A percentile compares a stretch with the other conserved stretches of the same genome.
phyloP scores from a whole-genome alignment of 2,329 filamentous ascomycete species.

The Spiromastix sp. region DNA sequence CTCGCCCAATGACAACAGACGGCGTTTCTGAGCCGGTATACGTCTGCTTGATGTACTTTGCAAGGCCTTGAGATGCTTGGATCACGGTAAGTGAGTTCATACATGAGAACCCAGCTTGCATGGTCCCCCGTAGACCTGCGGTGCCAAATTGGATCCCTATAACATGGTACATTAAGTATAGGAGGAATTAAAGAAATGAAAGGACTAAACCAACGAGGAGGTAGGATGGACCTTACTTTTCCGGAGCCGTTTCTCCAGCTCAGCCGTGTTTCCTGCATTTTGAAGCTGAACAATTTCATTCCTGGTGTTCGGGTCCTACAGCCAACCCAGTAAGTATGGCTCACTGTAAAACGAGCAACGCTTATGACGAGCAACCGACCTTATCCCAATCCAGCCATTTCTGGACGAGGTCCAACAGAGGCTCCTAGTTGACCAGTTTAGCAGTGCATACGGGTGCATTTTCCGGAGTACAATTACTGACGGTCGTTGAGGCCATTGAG shows the following conservation, averaged over 20 bases:
- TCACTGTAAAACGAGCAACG: neutral
- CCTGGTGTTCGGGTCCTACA: slow-evolving; percentile 40
- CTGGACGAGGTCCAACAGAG: slow-evolving; percentile 34
- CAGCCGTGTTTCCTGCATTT: slow-evolving; percentile 32
- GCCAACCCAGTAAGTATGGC: neutral
- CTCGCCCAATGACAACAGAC: slow-evolving; percentile 51
- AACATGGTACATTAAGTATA: slow-evolving; percentile 1
- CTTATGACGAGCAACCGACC: slow-evolving; percentile 21
- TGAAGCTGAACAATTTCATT: slow-evolving; percentile 45
- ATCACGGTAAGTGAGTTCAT: slow-evolving; percentile 52
- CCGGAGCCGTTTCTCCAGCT: slow-evolving; percentile 43
- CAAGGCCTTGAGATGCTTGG: slow-evolving; percentile 55
- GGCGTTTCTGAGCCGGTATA: slow-evolving; percentile 31
- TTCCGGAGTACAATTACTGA: too few species aligned
- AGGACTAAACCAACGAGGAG: slow-evolving; percentile 1
- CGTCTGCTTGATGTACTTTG: slow-evolving; percentile 45
- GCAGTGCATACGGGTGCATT: too few species aligned
- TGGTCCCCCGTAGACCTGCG: slow-evolving; percentile 51
- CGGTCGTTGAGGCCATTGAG: too few species aligned
- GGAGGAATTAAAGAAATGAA: neutral
- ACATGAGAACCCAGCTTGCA: slow-evolving; percentile 55
- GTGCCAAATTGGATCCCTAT: slow-evolving; percentile 51
- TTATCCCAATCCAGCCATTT: slow-evolving; percentile 51
- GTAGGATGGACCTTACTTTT: slow-evolving; percentile 28
- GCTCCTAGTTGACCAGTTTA: slow-evolving; percentile 17